Evolutionary conservation across 2,329 filamentous ascomycete species (phyloP).

Genomic region (Neonectria sp.): DNA sequence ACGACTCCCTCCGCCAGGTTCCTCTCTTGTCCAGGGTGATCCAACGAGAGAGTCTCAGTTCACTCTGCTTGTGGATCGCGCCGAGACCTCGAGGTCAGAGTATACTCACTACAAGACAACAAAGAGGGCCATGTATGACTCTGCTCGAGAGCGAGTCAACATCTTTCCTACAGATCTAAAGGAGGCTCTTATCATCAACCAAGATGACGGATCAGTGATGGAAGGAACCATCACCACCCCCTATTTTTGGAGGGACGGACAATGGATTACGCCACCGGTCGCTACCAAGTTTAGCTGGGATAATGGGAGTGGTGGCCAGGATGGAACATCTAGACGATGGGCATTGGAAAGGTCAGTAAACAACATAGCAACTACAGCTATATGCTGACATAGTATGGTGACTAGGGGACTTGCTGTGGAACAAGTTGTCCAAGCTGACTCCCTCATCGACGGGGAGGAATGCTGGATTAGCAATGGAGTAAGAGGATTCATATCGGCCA

Average conservation of each 20-base stretch:
- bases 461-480: conserved; percentile 94
- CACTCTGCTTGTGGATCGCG: conserved; percentile 61
- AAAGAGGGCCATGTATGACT: conserved; percentile 78
- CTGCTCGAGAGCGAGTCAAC: conserved; percentile 73
- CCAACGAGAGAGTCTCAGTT: conserved; percentile 52
- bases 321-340: conserved; percentile 87
- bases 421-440: conserved; percentile 70
- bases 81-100: conserved; percentile 63
- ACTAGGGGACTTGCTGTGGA: conserved; percentile 74
- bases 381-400: conserved; percentile 22
- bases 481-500: conserved; percentile 78
- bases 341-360: conserved; percentile 75
- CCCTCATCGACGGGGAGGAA: conserved; percentile 79
- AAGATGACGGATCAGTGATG: conserved; percentile 75
- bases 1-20: conserved; percentile 64
- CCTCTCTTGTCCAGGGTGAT: conserved; percentile 38
- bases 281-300: conserved; percentile 54
- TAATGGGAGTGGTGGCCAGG: conserved; percentile 80
- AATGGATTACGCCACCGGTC: conserved; percentile 88
- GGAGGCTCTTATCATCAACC: conserved; percentile 85
- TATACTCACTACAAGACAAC: conserved; percentile 93
- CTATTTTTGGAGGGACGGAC: conserved; percentile 81
- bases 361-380: neutral
- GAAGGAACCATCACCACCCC: conserved; percentile 88
- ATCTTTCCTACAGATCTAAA: conserved; percentile 67